Evolutionary conservation across 75 land plant genomes (phyloP), one percentile per base, ranked within the genome.

Genomic region (Cryptomeria japonica): DNA sequence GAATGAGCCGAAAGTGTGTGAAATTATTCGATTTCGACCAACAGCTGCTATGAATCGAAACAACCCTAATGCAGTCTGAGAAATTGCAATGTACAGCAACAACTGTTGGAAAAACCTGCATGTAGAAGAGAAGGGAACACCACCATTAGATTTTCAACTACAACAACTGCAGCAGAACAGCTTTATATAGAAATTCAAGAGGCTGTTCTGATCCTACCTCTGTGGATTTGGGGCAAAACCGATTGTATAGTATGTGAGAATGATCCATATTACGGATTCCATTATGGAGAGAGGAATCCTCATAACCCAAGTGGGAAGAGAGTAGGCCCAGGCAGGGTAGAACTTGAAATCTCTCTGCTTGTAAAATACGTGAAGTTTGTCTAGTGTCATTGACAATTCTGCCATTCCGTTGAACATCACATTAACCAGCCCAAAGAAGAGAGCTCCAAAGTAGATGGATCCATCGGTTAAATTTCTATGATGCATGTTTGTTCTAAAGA

Each of bases 301-400:
- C 77, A 75, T 98, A 90, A 88, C 91, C 39, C 98, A 98, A 37
- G 91, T 93, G 51, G 95, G 91, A 7, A 94, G 83, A 56, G 94
- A 82, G 56, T 85, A 94, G 19, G 94, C 92, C 95, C 95, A 94
- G 22, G 95, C 80, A 49, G 95, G 95, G 70, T 86, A 94, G 76
- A 94, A 89, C 39, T 86, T 34, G 55, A 89, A 49, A 64, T 94
- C 94, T 61, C 95, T 92, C 84, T 94, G 95, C 92, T 94, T 94
- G 94, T 92, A 94, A 86, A 93, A 94, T 13, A 93, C 94, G 13
- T 94, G 95, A 77, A 94, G 90, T 31, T 88, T 88, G 4, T 28
- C n/a, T 2, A 92, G 87, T 31, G 92, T 93, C 85, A 92, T 87
- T 0, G 93, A 14, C 42, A 94, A 58, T 46, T 93, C 95, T 31